Evolutionary conservation across 352 stramenopile species (phyloP).

Genomic region (Phytophthora hibernalis): DNA sequence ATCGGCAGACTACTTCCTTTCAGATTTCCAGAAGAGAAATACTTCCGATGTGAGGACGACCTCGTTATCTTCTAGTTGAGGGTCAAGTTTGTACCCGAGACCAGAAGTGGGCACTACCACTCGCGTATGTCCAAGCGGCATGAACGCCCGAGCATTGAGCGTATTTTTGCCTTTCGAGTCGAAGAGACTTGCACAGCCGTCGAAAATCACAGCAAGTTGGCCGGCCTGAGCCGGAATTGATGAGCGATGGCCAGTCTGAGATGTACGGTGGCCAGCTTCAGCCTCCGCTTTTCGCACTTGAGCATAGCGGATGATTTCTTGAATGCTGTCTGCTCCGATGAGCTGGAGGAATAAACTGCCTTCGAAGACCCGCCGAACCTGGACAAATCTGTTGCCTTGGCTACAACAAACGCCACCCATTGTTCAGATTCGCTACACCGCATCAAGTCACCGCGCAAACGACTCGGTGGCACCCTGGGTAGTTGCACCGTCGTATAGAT

Average conservation of each 20-base stretch:
- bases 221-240: constrained; percentile 29
- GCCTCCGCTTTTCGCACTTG: constrained; percentile 56
- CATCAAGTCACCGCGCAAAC: constrained; percentile 11
- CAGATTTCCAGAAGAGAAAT: constrained; percentile 71
- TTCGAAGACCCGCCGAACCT: constrained; percentile 62
- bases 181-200: constrained; percentile 62
- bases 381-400: constrained; percentile 37
- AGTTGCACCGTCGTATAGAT: neutral
- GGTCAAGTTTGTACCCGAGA: constrained; percentile 28
- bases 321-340: constrained; percentile 56
- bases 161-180: constrained; percentile 49
- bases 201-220: constrained; percentile 60
- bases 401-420: constrained; percentile 67
- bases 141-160: constrained; percentile 46
- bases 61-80: constrained; percentile 37
- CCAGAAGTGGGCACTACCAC: constrained; percentile 1
- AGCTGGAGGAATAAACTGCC: constrained; percentile 68
- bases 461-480: constrained; percentile 4
- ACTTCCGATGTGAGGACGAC: constrained; percentile 51
- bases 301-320: constrained; percentile 57
- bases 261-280: constrained; percentile 34
- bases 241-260: constrained; percentile 25
- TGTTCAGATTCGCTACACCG: constrained; percentile 24
- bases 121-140: constrained; percentile 22
- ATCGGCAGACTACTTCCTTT: constrained; percentile 71